Conservation (phyloP, 257 asterid genomes). For the Primulina eburnea region DNA sequence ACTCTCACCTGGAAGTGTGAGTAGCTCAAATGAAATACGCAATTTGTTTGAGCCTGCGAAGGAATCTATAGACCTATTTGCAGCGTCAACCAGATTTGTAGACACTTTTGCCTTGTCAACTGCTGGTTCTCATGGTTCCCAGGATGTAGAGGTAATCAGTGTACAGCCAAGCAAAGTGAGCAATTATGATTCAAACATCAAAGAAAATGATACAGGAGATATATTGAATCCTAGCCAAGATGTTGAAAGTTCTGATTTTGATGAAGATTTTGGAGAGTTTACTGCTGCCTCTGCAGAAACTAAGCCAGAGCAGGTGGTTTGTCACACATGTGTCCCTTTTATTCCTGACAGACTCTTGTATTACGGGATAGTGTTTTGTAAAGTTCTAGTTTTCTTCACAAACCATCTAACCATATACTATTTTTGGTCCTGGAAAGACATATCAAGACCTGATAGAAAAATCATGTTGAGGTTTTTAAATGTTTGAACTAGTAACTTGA, state of each 20-base stretch:
- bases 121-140: slow-evolving; percentile 34
- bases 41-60: slow-evolving; percentile 38
- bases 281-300: slow-evolving; percentile 46
- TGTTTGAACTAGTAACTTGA: slow-evolving; percentile 10
- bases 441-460: slow-evolving; percentile 24
- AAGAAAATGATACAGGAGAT: slow-evolving; percentile 29
- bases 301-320: slow-evolving; percentile 45
- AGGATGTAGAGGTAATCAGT: slow-evolving; percentile 35
- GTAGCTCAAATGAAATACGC: slow-evolving; percentile 29
- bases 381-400: slow-evolving; percentile 32
- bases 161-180: slow-evolving; percentile 32
- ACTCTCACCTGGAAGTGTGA: slow-evolving; percentile 29
- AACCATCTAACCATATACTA: slow-evolving; percentile 24
- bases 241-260: slow-evolving; percentile 37
- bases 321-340: slow-evolving; percentile 15
- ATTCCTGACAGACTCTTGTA: background rate
- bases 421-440: slow-evolving; percentile 22
- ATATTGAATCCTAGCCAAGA: slow-evolving; percentile 26
- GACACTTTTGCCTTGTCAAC: slow-evolving; percentile 41
- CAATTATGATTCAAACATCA: slow-evolving; percentile 27
- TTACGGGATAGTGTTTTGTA: slow-evolving; percentile 9
- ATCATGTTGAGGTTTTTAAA: slow-evolving; percentile 30
- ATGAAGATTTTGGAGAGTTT: slow-evolving; percentile 71
- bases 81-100: slow-evolving; percentile 32
- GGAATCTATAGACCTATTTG: slow-evolving; percentile 35